Evolutionary conservation across 306 rosid species (phyloP).

Genomic region (Gillenia trifoliata): DNA sequence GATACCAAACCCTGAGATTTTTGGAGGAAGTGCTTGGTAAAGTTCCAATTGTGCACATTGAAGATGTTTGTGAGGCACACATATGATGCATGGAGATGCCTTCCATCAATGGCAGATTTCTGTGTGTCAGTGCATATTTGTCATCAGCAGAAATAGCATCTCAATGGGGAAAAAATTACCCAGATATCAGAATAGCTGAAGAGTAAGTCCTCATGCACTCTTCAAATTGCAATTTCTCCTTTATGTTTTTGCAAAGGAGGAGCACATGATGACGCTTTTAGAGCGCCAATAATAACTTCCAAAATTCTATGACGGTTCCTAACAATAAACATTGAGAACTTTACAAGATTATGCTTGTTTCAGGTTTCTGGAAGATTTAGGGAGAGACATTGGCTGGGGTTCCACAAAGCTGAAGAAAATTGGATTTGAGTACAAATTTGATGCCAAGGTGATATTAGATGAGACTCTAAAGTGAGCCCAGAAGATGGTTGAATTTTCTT

Average conservation of each 20-base stretch:
- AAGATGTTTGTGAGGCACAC: constrained; percentile 48
- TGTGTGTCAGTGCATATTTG: background rate
- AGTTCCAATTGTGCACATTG: constrained; percentile 35
- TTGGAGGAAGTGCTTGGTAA: constrained; percentile 35
- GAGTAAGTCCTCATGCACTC: constrained; percentile 2
- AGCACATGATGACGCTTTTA: no score
- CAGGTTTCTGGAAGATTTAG: constrained; percentile 17
- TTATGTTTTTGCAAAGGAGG: no score
- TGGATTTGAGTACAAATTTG: constrained; percentile 22
- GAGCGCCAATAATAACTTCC: no score
- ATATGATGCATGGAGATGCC: constrained; percentile 35
- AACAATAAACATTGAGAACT: no score
- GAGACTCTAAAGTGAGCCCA: constrained; percentile 8
- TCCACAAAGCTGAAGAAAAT: constrained; percentile 13
- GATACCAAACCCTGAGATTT: constrained; percentile 15
- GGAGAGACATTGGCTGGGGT: constrained; percentile 16
- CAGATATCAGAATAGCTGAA: background rate
- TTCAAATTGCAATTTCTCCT: no score
- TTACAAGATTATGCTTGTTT: background rate
- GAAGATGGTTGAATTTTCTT: background rate
- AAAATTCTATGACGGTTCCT: no score
- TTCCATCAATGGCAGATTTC: constrained; percentile 14
- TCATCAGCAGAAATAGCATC: constrained; percentile 13
- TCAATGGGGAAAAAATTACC: background rate
- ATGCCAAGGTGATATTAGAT: constrained; percentile 23